Base-by-base conservation (phyloP, 129 eudicot genomes). In the Ambrosia trifida region DNA sequence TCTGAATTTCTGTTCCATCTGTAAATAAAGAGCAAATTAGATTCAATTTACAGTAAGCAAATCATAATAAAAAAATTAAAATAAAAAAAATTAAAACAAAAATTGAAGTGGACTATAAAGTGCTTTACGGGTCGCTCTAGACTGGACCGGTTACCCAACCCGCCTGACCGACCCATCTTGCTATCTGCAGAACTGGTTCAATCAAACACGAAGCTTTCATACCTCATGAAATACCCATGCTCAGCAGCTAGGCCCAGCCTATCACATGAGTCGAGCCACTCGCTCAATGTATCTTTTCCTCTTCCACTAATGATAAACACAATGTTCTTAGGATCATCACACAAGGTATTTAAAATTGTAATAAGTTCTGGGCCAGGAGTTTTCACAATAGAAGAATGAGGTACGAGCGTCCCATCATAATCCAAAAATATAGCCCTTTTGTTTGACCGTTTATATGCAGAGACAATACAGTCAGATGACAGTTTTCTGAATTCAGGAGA, bases 191-290 rank as follows among this genome's bases (percentile, higher is more conserved):
- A 11, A 13, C 17, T 17, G 38, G 36, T 11, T 56, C 18, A 47
- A 61, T 40, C 18, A 46, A 61, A 51, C 18, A 43, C 28, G 31
- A 17, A 11, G 24, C 36, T 20, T 11, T 20, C 41, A 54, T 83
- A 90, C 97, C 95, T 87, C 70, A 90, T 53, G 62, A 85, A 87
- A 83, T 74, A 87, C 31, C 97, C 97, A 70, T 90, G 97, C 78
- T 90, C 95, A 51, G 97, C 97, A 24, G 97, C 97, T 47, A 90
- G 32, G 31, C 97, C 97, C 66, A 90, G 79, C 64, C 69, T 63
- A 65, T 79, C 87, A 81, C 95, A 90, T 3, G 95, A 91, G 19
- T 72, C 72, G 40, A 90, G 91, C 97, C 97, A 90, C 66, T 87
- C 91, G 33, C 73, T 72, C 44, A 90, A 67, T 4, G 87, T 77